phyloP scores from a whole-genome alignment of 2,329 filamentous ascomycete species.

The Furcasterigmium furcatum region DNA sequence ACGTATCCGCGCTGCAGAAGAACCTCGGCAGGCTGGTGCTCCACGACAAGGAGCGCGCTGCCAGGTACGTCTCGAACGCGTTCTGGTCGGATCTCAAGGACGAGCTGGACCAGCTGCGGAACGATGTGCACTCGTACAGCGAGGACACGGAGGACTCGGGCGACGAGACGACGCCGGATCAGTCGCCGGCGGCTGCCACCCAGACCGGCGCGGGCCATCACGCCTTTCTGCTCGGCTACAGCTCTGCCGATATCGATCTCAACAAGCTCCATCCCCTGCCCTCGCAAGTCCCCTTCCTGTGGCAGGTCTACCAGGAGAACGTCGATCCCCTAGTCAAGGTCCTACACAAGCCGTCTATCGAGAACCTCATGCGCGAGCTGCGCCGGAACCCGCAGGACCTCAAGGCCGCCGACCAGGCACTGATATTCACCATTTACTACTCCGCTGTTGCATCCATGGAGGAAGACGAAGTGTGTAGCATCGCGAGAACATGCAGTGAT shows the following conservation, averaged over 20 bases:
- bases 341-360: conserved; percentile 65
- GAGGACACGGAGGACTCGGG: conserved; percentile 57
- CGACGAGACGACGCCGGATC: conserved; percentile 52
- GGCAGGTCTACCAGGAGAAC: conserved; percentile 69
- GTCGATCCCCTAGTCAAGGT: conserved; percentile 72
- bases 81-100: conserved; percentile 77
- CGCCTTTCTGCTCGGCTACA: conserved; percentile 70
- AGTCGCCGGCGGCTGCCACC: conserved; percentile 29
- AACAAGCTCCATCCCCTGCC: conserved; percentile 61
- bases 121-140: conserved; percentile 27
- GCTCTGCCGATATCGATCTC: conserved; percentile 66
- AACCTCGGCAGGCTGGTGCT: conserved; percentile 68
- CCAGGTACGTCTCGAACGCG: conserved; percentile 71
- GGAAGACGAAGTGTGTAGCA: conserved; percentile 45
- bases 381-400: conserved; percentile 57
- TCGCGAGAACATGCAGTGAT: too few relatives aligned
- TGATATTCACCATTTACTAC: conserved; percentile 63
- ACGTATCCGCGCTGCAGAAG: conserved; percentile 25
- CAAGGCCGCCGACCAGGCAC: conserved; percentile 52
- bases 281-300: conserved; percentile 63
- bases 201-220: conserved; percentile 52
- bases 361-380: conserved; percentile 57
- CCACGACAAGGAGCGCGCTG: conserved; percentile 64
- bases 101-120: conserved; percentile 44
- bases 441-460: conserved; percentile 56